Percentiles rank a stretch among this genome's conserved stretches.
These are phyloP conservation scores for Scorias spongiosa DNA, from an alignment of 2,329 filamentous ascomycete genomes.

Conservation along the genomic window DNA sequence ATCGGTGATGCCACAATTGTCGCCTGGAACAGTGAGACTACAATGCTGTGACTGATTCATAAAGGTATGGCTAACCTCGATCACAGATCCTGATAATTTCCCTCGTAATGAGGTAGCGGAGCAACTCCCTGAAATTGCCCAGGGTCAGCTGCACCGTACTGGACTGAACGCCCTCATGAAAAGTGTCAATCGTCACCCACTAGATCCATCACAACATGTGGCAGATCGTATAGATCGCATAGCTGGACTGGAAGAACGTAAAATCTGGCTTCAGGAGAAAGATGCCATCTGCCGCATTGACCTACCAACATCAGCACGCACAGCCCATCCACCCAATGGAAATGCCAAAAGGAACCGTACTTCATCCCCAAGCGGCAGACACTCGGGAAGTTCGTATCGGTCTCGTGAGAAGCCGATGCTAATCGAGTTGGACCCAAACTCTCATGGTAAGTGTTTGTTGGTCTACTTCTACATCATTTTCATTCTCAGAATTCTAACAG, in stretches of 20 bases:
- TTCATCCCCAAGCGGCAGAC: no score
- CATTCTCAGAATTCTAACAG: no score
- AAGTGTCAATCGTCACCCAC: neutral
- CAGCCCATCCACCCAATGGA: no score
- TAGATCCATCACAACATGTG: neutral
- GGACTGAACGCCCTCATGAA: neutral
- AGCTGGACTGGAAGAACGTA: neutral
- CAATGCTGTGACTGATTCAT: no score
- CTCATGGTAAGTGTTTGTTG: no score
- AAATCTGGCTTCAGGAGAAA: neutral
- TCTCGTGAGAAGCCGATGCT: no score
- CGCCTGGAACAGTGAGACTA: neutral
- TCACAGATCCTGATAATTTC: neutral
- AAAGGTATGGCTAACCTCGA: no score
- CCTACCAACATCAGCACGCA: neutral
- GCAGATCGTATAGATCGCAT: neutral
- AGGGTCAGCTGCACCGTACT: neutral
- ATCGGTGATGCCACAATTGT: neutral
- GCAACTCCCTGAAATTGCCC: neutral
- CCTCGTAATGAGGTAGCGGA: neutral
- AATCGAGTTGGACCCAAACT: no score
- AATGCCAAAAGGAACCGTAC: no score
- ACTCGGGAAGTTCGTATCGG: no score
- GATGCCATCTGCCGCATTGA: neutral
- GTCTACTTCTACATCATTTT: no score